phyloP scores from a whole-genome alignment of 495 filamentous ascomycete genomes.

The Podospora pseudoanserina region DNA sequence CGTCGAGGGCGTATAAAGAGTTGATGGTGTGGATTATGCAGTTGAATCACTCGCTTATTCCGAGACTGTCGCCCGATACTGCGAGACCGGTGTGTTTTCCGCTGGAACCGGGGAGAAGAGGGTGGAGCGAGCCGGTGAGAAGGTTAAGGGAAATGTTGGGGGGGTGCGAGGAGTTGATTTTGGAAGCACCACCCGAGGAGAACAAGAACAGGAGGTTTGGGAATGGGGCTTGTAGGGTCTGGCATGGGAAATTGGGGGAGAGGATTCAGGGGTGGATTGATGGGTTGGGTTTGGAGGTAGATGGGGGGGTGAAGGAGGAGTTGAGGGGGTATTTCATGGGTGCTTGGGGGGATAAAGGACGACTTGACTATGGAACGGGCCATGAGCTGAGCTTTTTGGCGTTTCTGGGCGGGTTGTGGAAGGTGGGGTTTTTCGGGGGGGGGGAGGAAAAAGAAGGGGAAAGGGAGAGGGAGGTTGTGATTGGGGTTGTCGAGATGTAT shows the following conservation, averaged over 20 bases:
- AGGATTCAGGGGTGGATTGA: slow-evolving; percentile 37
- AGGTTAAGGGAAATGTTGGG: slow-evolving; percentile 60
- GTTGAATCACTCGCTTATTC: slow-evolving; percentile 83
- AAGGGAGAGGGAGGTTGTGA: slow-evolving; percentile 68
- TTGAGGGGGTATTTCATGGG: slow-evolving; percentile 77
- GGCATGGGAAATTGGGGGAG: slow-evolving; percentile 66
- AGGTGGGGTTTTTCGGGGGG: slow-evolving; percentile 69
- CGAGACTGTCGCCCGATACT: slow-evolving; percentile 29
- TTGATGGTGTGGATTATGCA: slow-evolving; percentile 84
- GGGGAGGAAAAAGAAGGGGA: slow-evolving; percentile 19
- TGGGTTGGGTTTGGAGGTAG: slow-evolving; percentile 9
- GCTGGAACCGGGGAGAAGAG: background rate
- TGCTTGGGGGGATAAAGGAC: slow-evolving; percentile 80
- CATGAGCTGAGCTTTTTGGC: slow-evolving; percentile 94
- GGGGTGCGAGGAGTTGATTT: slow-evolving; percentile 61
- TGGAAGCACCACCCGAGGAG: slow-evolving; percentile 75
- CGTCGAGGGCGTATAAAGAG: slow-evolving; percentile 76
- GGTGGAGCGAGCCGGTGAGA: slow-evolving; percentile 50
- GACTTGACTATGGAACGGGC: slow-evolving; percentile 93
- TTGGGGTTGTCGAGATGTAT: slow-evolving; percentile 78
- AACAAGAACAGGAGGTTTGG: slow-evolving; percentile 81
- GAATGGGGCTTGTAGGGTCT: slow-evolving; percentile 82
- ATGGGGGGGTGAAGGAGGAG: slow-evolving; percentile 47
- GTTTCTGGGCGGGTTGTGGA: slow-evolving; percentile 87
- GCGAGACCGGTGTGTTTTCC: slow-evolving; percentile 27